phyloP scores from a whole-genome alignment of 1,139 yeast genomes.

The Geotrichum fermentans region DNA sequence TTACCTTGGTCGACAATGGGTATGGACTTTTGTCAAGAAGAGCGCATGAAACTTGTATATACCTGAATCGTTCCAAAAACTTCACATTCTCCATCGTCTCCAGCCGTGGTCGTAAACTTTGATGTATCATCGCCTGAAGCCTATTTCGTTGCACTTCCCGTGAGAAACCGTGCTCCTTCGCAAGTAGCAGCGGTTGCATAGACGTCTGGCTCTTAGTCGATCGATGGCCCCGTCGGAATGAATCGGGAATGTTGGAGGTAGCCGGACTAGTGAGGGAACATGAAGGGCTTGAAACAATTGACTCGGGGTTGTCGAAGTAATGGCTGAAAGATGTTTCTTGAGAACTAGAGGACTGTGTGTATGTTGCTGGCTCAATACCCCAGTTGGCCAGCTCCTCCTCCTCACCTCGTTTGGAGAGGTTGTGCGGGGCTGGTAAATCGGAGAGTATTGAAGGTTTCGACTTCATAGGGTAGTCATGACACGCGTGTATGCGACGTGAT shows the following conservation, averaged over 20 bases:
- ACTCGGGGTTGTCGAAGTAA: no score
- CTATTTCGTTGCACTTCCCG: constrained; percentile 25
- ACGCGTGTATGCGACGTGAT: not conserved
- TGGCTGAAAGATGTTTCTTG: no score
- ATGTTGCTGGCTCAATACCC: constrained; percentile 29
- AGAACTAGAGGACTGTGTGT: not conserved
- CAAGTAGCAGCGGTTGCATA: constrained; percentile 28
- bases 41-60: constrained; percentile 42
- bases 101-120: constrained; percentile 31
- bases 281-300: no score
- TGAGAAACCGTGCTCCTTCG: constrained; percentile 21
- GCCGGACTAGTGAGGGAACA: no score
- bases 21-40: constrained; percentile 36
- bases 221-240: no score
- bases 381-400: constrained; percentile 30
- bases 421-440: no score
- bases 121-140: constrained; percentile 27
- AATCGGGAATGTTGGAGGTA: no score
- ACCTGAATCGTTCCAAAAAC: constrained; percentile 46
- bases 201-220: constrained; percentile 8
- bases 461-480: no score
- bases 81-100: constrained; percentile 32
- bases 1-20: not conserved
- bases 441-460: no score
- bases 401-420: no score